Evolutionary conservation across 306 rosid genomes (phyloP).

Genomic region (Sphenostylis stenocarpa): DNA sequence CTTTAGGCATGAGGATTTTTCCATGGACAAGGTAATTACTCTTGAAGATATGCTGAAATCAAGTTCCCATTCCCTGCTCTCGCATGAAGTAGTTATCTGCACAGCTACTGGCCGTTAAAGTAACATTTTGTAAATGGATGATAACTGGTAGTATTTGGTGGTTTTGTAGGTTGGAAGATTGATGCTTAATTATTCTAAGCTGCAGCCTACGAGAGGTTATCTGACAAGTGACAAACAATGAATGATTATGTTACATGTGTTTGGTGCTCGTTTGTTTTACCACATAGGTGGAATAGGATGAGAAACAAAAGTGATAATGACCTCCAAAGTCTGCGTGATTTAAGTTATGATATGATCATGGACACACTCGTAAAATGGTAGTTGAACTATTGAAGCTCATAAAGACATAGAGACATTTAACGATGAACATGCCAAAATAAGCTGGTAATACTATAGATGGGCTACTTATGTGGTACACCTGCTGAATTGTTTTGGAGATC

Average conservation of each 20-base stretch:
- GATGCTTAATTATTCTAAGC: neutral
- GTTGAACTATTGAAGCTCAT: neutral
- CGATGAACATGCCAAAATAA: constrained; percentile 1
- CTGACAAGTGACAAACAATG: neutral
- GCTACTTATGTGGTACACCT: neutral
- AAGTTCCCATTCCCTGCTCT: neutral
- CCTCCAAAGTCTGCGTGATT: neutral
- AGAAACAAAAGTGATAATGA: neutral
- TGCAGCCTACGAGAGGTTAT: neutral
- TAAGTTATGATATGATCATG: neutral
- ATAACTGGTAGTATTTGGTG: neutral
- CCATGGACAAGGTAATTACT: neutral
- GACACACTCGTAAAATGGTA: neutral
- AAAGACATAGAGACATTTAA: neutral
- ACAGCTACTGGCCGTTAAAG: neutral
- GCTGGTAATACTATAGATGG: constrained; percentile 5
- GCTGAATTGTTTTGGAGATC: neutral
- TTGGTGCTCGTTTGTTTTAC: neutral
- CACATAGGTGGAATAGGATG: neutral
- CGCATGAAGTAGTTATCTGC: neutral
- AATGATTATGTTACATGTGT: constrained; percentile 8
- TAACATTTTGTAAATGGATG: neutral
- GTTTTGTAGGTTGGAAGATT: constrained; percentile 1
- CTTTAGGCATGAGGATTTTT: constrained; percentile 8
- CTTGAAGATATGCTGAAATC: neutral